Conservation (phyloP, 2,329 filamentous ascomycete genomes). For the Cordyceps cicadae region DNA sequence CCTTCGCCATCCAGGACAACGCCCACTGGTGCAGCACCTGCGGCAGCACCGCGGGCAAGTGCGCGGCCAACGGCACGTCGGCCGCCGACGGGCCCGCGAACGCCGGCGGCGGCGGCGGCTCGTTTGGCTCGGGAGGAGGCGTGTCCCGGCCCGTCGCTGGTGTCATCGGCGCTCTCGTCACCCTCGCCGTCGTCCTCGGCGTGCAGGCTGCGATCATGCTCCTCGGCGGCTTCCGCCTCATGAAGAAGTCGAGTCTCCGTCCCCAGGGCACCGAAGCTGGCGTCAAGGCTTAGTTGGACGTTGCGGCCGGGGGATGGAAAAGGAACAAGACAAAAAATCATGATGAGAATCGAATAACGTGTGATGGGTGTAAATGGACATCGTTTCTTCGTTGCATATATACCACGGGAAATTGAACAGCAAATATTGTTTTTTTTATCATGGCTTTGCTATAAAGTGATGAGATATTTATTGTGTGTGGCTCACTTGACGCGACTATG, state of each 20-base stretch:
- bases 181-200: conserved; percentile 41
- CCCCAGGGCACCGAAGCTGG: conserved; percentile 7
- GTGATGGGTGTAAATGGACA: neutral
- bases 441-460: neutral
- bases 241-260: conserved; percentile 36
- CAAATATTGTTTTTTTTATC: neutral
- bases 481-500: no score
- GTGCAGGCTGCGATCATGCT: conserved; percentile 36
- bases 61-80: conserved; percentile 42
- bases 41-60: conserved; percentile 61
- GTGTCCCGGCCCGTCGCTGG: conserved; percentile 68
- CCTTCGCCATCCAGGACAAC: conserved; percentile 59
- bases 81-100: no score
- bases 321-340: neutral
- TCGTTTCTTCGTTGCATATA: neutral
- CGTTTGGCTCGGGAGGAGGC: conserved; percentile 29
- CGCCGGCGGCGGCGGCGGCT: no score
- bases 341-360: neutral
- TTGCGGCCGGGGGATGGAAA: neutral
- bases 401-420: neutral
- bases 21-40: conserved; percentile 67
- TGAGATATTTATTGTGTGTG: neutral
- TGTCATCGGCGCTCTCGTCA: conserved; percentile 68
- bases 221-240: conserved; percentile 36
- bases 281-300: neutral